phyloP scores from a whole-genome alignment of 2,329 filamentous ascomycete genomes.

The Domatiomyces catenatus region DNA sequence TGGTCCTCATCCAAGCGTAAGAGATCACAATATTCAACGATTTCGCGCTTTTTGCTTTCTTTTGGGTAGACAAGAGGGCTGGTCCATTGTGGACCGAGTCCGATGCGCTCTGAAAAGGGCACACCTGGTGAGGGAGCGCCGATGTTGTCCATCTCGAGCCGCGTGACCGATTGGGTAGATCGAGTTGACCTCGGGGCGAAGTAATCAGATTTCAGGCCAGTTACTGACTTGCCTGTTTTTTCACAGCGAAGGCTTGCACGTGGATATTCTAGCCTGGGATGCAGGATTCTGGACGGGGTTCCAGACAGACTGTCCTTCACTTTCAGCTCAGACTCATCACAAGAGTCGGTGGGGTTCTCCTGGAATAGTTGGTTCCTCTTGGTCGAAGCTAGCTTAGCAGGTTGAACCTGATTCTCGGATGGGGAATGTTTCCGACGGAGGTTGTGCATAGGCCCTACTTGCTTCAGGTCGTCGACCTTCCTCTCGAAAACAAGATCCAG shows the following conservation, averaged over 20 bases:
- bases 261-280: not conserved
- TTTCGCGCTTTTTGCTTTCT: constrained; percentile 31
- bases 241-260: not conserved
- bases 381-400: not conserved
- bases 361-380: not conserved
- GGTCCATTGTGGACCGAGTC: constrained; percentile 16
- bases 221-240: not conserved
- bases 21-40: constrained; percentile 36
- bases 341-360: not conserved
- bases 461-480: not conserved
- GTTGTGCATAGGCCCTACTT: not conserved
- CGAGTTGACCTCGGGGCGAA: not conserved
- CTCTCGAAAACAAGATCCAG: not conserved
- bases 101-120: constrained; percentile 10
- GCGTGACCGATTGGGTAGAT: not conserved
- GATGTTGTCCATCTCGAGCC: not conserved
- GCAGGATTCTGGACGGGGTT: not conserved
- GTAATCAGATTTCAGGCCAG: not conserved
- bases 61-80: constrained; percentile 31
- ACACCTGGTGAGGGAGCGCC: not conserved
- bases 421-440: not conserved
- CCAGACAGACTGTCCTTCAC: not conserved
- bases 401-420: not conserved
- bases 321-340: not conserved
- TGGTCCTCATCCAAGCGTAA: constrained; percentile 64